Base-by-base conservation (phyloP, 495 filamentous ascomycete genomes). In the Penicillium canariense region DNA sequence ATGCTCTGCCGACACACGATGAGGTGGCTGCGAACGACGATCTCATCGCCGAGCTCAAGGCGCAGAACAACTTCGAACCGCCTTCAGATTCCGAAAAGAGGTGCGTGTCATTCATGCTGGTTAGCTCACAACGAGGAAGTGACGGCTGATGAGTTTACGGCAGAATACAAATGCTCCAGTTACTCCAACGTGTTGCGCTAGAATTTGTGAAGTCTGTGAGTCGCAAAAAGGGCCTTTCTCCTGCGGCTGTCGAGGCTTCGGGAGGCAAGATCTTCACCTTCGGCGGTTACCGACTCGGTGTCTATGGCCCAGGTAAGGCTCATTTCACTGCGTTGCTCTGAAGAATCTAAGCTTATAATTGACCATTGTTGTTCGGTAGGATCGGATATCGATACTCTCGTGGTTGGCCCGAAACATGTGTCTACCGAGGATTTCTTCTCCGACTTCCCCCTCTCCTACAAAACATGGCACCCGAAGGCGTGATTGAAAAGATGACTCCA, bases 361-460 rank as follows among this genome's bases (percentile, higher is more conserved):
- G 39, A 64, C 38, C 5, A 15, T 14, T 18, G n/a, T 50, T 48
- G 8, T 15, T 7, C 60, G n/a, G 35, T 34, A 84, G 90, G 89
- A 40, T 96, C 95, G 30, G 94, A 98, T 83, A 96, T 98, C 61
- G 94, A 98, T 73, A 97, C 94, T 14, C 83, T 98, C 15, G 83
- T 97, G 34, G 87, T 96, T 26, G 91, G 84, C 25, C 94, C 94
- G 15, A 90, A 88, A 65, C 90, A 96, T 59, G 86, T 97, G 35
- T 76, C 81, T 11, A 84, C 86, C 42, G 86, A 92, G 27, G 90
- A 98, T 67, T 98, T 96, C 71, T 98, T 98, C 73, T 71, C 87
- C 25, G 78, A 89, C 61, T 93, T 97, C 61, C 93, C 92, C 71
- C 81, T 6, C 71, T 92, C 35, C 82, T 98, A 6, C 67, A 84